These are phyloP conservation scores for Tanacetum coccineum DNA, from an alignment of 129 eudicot species.

Conservation along the genomic window DNA sequence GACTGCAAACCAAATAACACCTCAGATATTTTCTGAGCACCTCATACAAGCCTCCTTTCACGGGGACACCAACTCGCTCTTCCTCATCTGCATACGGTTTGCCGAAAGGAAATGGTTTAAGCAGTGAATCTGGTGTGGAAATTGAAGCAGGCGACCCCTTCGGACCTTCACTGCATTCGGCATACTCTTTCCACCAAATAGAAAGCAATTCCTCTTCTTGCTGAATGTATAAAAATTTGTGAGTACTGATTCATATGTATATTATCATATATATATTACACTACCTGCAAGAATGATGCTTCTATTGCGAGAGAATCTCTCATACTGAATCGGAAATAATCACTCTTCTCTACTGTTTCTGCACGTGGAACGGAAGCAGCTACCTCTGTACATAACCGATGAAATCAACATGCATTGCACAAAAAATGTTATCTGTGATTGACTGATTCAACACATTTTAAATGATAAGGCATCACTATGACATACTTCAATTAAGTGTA, in stretches of 20 bases:
- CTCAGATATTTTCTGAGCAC: constrained; percentile 22
- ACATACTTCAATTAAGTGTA: too few relatives aligned
- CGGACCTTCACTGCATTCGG: constrained; percentile 97
- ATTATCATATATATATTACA: constrained; percentile 2
- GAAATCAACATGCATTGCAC: too few relatives aligned
- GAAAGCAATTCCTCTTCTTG: constrained; percentile 88
- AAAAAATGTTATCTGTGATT: too few relatives aligned
- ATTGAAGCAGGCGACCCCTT: constrained; percentile 44
- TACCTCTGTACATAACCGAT: constrained; percentile 47
- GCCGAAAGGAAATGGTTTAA: constrained; percentile 29
- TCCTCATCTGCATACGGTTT: constrained; percentile 48
- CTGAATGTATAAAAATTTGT: constrained; percentile 34
- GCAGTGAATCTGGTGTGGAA: constrained; percentile 31
- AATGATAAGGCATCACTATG: not conserved
- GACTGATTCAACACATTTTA: too few relatives aligned
- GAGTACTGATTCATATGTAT: constrained; percentile 6
- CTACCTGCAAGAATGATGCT: constrained; percentile 96
- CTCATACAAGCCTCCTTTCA: constrained; percentile 98
- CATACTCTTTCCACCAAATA: constrained; percentile 91
- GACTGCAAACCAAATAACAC: not conserved
- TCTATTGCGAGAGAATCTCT: constrained; percentile 98
- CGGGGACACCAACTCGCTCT: constrained; percentile 97
- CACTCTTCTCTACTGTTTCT: constrained; percentile 87
- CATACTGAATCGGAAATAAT: constrained; percentile 94
- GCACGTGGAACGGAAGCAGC: constrained; percentile 81